These are phyloP conservation scores for Fusarium sp. DNA, from an alignment of 2,329 filamentous ascomycete species.

Conservation along the genomic window DNA sequence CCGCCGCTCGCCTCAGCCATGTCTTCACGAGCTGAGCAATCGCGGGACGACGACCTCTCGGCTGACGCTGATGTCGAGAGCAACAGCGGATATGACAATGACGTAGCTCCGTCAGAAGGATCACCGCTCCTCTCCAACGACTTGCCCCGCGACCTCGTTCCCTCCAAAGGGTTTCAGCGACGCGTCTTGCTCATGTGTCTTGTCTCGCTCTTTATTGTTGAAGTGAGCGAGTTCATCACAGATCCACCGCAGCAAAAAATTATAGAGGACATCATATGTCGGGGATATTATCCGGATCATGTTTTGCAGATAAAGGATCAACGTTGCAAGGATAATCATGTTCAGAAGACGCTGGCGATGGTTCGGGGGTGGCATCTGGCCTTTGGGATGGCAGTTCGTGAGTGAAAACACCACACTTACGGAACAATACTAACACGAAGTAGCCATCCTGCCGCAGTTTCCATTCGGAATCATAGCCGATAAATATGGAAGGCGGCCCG, in stretches of 20 bases:
- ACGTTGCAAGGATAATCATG: slow-evolving; percentile 61
- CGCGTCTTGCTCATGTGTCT: slow-evolving; percentile 50
- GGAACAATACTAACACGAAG: not conserved
- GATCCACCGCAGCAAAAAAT: slow-evolving; percentile 61
- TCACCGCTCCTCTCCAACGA: slow-evolving; percentile 39
- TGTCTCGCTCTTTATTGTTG: slow-evolving; percentile 56
- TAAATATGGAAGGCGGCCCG: slow-evolving; percentile 57
- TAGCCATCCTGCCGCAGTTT: slow-evolving; percentile 57
- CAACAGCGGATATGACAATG: slow-evolving; percentile 7
- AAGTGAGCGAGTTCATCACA: slow-evolving; percentile 54
- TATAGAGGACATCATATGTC: slow-evolving; percentile 66
- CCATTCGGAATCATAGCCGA: slow-evolving; percentile 61
- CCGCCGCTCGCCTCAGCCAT: not conserved
- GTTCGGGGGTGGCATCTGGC: slow-evolving; percentile 60
- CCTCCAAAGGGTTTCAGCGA: slow-evolving; percentile 43
- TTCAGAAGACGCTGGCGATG: slow-evolving; percentile 65
- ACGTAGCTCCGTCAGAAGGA: slow-evolving; percentile 23
- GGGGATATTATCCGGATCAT: slow-evolving; percentile 57
- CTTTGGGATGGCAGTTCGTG: slow-evolving; percentile 60
- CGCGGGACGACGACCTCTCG: not conserved
- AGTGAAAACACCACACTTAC: slow-evolving; percentile 15
- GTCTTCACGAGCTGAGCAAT: not conserved
- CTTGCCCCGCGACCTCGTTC: slow-evolving; percentile 28
- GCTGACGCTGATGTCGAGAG: slow-evolving; percentile 25
- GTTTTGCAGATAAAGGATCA: slow-evolving; percentile 52